Evolutionary conservation across 139 green algal species (phyloP).

Genomic region (Chlamydomonas sphaeroides): DNA sequence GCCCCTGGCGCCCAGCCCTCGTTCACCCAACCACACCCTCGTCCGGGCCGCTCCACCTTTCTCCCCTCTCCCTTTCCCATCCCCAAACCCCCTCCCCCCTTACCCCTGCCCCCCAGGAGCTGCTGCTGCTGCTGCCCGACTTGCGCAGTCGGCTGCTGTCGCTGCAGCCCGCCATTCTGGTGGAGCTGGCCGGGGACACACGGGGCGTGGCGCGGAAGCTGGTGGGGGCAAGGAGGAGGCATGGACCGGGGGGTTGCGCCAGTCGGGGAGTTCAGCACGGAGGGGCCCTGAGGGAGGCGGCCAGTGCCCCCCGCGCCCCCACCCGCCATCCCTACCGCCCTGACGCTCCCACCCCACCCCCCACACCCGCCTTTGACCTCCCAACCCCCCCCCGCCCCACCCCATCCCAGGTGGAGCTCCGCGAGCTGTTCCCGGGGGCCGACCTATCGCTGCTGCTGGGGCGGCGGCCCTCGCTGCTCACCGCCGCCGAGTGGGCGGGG

Average conservation of each 20-base stretch:
- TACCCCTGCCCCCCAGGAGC: constrained; percentile 10
- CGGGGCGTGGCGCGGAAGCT: constrained; percentile 40
- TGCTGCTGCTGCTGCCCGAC: constrained; percentile 46
- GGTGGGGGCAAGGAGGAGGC: not conserved
- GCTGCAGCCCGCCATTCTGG: constrained; percentile 36
- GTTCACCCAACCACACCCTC: no score
- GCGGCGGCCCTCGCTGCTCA: constrained; percentile 39
- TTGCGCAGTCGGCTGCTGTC: constrained; percentile 28
- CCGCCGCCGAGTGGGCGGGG: constrained; percentile 29
- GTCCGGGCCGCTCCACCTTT: not conserved
- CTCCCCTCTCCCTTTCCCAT: not conserved
- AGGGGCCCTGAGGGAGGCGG: no score
- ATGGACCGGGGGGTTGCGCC: not conserved
- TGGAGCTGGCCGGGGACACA: constrained; percentile 32
- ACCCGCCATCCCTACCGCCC: not conserved
- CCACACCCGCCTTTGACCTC: no score
- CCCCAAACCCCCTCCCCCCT: no score
- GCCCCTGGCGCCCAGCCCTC: no score
- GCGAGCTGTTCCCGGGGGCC: constrained; percentile 38
- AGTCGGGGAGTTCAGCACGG: no score
- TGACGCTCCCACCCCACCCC: no score
- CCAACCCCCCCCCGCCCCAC: not conserved
- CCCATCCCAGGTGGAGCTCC: constrained; percentile 36
- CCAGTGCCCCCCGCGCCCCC: no score
- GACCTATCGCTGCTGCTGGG: constrained; percentile 38